These are phyloP conservation scores for Aureobasidium sp. DNA, from an alignment of 2,329 filamentous ascomycete genomes.

Conservation along the genomic window DNA sequence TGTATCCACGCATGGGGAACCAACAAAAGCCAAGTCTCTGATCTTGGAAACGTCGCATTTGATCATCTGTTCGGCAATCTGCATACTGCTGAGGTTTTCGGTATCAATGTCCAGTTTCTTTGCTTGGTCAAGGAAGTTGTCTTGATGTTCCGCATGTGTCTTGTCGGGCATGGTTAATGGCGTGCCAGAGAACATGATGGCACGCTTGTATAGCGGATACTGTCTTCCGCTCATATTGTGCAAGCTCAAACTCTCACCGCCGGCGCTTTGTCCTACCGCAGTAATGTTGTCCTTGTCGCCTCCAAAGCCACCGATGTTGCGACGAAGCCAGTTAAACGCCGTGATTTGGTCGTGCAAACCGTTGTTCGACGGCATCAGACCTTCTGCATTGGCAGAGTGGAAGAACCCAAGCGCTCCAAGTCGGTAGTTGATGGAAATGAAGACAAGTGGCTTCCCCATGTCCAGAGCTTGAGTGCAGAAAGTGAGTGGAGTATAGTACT, in stretches of 20 bases:
- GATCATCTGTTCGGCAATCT: conserved; percentile 15
- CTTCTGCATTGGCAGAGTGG: conserved; percentile 7
- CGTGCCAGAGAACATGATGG: conserved; percentile 15
- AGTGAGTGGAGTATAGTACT: conserved; percentile 12
- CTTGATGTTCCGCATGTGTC: conserved; percentile 12
- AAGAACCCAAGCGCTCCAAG: conserved; percentile 15
- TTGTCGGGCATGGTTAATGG: conserved; percentile 16
- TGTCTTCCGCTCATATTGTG: conserved; percentile 10
- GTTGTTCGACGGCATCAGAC: conserved; percentile 32
- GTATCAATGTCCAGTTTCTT: conserved; percentile 12
- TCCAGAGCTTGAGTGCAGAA: conserved; percentile 11
- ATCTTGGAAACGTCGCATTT: conserved; percentile 12
- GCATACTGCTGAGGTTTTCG: not conserved
- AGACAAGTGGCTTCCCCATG: conserved; percentile 2
- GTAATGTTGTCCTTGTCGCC: conserved; percentile 28
- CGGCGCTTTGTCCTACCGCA: conserved; percentile 16
- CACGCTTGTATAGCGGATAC: conserved; percentile 13
- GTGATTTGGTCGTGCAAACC: conserved; percentile 46
- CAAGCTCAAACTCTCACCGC: conserved; percentile 16
- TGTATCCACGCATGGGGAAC: conserved; percentile 13
- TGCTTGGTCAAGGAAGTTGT: conserved; percentile 15
- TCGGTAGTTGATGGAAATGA: conserved; percentile 14
- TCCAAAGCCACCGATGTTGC: conserved; percentile 44
- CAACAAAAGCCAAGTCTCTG: conserved; percentile 13
- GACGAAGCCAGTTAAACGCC: conserved; percentile 43